Conservation (phyloP, 2,329 filamentous ascomycete species). For the Pestalotiopsis sp. region DNA sequence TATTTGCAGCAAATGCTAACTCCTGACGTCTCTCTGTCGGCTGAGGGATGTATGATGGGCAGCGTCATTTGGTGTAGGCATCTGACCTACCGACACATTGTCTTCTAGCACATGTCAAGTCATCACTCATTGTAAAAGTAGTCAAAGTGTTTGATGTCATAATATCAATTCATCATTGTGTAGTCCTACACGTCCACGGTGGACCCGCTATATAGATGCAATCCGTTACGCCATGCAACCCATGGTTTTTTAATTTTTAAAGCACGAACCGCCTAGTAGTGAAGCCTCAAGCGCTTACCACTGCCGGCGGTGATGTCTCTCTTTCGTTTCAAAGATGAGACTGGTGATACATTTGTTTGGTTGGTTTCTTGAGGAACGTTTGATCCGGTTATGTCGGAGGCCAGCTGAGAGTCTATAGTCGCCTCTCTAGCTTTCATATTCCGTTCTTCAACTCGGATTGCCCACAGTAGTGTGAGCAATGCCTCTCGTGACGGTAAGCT, state of each 20-base stretch:
- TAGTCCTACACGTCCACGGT: constrained; percentile 6
- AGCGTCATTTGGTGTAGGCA: no score
- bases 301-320: constrained; percentile 8
- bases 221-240: constrained; percentile 5
- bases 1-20: no score
- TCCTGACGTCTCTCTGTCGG: no score
- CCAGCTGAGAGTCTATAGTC: constrained; percentile 18
- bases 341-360: constrained; percentile 16
- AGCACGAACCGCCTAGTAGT: constrained; percentile 10
- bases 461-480: constrained; percentile 38
- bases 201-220: constrained; percentile 7
- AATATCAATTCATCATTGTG: constrained; percentile 3
- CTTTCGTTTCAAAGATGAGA: constrained; percentile 15
- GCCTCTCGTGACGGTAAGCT: constrained; percentile 38
- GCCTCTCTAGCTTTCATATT: constrained; percentile 23
- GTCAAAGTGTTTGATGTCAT: neutral
- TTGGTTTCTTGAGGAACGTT: constrained; percentile 16
- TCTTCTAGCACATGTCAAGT: no score
- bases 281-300: constrained; percentile 15
- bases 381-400: constrained; percentile 16
- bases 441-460: constrained; percentile 36
- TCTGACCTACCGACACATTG: no score
- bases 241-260: neutral
- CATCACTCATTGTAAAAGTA: neutral
- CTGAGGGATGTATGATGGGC: no score